These are phyloP conservation scores for Sugiyamaella paludigena DNA, from an alignment of 1,139 yeast species.

Conservation along the genomic window DNA sequence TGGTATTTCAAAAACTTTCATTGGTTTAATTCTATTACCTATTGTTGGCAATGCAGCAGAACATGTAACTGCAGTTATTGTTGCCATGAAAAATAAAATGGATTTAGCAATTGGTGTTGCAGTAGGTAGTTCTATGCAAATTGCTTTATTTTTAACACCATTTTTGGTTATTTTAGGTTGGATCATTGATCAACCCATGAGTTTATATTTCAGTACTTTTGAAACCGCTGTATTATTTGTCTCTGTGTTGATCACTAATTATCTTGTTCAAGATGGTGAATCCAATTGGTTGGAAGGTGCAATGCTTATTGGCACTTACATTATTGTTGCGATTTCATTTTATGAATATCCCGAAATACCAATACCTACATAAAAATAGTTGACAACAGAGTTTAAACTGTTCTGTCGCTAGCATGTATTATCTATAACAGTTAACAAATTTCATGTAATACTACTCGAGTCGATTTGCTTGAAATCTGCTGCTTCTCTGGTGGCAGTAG, in stretches of 20 bases:
- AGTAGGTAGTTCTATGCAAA: conserved; percentile 93
- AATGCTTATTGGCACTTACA: conserved; percentile 81
- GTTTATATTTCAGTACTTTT: conserved; percentile 84
- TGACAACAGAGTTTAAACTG: background rate
- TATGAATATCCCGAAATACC: conserved; percentile 64
- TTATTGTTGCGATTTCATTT: conserved; percentile 85
- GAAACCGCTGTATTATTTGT: conserved; percentile 90
- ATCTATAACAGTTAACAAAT: too few relatives aligned
- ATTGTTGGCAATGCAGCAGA: conserved; percentile 99
- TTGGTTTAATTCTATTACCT: conserved; percentile 89
- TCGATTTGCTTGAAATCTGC: too few relatives aligned
- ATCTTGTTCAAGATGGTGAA: conserved; percentile 88
- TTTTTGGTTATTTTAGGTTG: conserved; percentile 92
- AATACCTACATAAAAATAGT: background rate
- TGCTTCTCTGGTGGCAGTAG: too few relatives aligned
- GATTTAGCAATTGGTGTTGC: conserved; percentile 97
- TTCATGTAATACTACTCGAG: too few relatives aligned
- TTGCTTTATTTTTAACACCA: conserved; percentile 92
- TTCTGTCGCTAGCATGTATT: too few relatives aligned
- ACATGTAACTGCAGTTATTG: conserved; percentile 93
- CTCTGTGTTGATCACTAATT: conserved; percentile 82
- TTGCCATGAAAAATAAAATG: conserved; percentile 95
- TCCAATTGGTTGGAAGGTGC: conserved; percentile 97
- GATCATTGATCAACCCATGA: conserved; percentile 88
- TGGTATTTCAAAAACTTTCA: conserved; percentile 89